Conservation (phyloP, 805 yeast genomes). For the Suhomyces sp. region DNA sequence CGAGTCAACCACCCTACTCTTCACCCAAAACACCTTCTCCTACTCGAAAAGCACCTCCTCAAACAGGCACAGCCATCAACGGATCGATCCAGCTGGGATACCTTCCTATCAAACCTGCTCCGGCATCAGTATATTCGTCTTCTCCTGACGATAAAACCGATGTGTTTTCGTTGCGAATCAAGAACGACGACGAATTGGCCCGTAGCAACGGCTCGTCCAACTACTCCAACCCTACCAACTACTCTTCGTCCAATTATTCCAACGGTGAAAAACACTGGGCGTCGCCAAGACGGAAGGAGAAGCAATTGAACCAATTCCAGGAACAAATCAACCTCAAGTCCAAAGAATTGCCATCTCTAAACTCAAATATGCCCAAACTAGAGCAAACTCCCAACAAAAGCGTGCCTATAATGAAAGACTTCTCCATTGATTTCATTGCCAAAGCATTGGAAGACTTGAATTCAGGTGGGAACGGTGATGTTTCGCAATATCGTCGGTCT, state of each 20-base stretch:
- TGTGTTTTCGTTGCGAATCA: constrained; percentile 14
- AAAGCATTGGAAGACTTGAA: constrained; percentile 45
- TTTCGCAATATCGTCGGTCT: constrained; percentile 38
- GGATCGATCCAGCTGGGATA: not conserved
- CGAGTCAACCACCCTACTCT: constrained; percentile 7
- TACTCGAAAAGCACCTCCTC: constrained; percentile 9
- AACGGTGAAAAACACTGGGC: constrained; percentile 38
- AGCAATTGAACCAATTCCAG: constrained; percentile 33
- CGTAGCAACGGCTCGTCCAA: constrained; percentile 19
- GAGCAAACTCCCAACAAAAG: constrained; percentile 5
- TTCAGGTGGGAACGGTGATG: constrained; percentile 44
- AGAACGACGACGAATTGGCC: constrained; percentile 8
- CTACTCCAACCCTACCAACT: constrained; percentile 40
- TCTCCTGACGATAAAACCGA: constrained; percentile 17
- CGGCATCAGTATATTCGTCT: constrained; percentile 9
- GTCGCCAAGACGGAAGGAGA: constrained; percentile 37
- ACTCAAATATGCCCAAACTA: constrained; percentile 6
- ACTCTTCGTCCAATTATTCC: constrained; percentile 18
- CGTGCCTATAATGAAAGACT: constrained; percentile 40
- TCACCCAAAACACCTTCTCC: constrained; percentile 10
- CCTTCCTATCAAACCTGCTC: constrained; percentile 5
- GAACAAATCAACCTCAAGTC: constrained; percentile 36
- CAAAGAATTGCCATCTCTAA: constrained; percentile 24
- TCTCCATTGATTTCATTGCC: constrained; percentile 44
- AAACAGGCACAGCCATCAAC: not conserved